Evolutionary conservation across 768 basidiomycete genomes (phyloP), one percentile per base, ranked within the genome.

Genomic region (Epithele typhae): DNA sequence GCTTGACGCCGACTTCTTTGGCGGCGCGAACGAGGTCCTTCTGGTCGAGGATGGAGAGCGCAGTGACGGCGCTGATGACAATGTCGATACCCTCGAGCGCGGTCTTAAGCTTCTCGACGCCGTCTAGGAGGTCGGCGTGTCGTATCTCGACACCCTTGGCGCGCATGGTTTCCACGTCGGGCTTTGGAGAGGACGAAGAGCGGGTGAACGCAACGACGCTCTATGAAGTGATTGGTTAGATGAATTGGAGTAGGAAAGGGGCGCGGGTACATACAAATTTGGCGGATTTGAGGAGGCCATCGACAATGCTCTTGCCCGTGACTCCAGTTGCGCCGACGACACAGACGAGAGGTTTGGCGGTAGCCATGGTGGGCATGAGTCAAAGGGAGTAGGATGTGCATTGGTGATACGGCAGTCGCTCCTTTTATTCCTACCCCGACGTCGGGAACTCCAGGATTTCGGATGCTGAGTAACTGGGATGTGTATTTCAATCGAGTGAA

Each of bases 291-390:
- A 53, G 27, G 7, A 60, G 46, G 10, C 34, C 52, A 4, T 49
- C 25, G 10, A 52, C 30, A 19, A 60, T 46, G 10, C 19, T 25
- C 9, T 25, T 22, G 21, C 57, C 59, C 11, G 55, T 58, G 19
- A 43, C 30, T 3, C 59, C 59, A 12, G 52, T 43, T 6, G 44
- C 57, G 7, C 59, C 57, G 19, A 60, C 45, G 37, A 60, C 36
- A 32, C 58, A 39, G 4, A 60, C 57, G 17, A 53, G 49, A 11
- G 37, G 47, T 33, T 43, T 43, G 11, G 7, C 27, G 14, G 27
- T 30, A 7, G 14, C 14, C 27, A 14, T 30, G 27, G n/a, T n/a
- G n/a, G n/a, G n/a, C n/a, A n/a, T n/a, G n/a, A n/a, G n/a, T n/a
- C n/a, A n/a, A n/a, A n/a, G n/a, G n/a, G n/a, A n/a, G n/a, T n/a